Percentiles rank a stretch among this genome's conserved stretches.
Evolutionary conservation across 1,284 basidiomycete species (phyloP).

Genomic region (Ceratobasidium sp.): DNA sequence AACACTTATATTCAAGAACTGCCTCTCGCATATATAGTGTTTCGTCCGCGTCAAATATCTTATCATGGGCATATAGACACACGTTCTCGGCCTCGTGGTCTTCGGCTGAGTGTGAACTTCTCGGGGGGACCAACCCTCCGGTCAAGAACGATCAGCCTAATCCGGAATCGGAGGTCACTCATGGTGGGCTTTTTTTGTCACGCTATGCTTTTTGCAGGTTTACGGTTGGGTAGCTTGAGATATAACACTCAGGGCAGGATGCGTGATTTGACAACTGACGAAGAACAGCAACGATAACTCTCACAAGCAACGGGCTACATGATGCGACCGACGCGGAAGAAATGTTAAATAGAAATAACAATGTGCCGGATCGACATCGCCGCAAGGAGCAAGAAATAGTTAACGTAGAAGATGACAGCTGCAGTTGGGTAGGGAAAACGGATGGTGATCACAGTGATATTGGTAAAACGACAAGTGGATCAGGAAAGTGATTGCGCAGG

Average conservation of each 20-base stretch:
- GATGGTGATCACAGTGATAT: conserved; percentile 40
- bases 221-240: conserved; percentile 13
- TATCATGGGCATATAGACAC: conserved; percentile 15
- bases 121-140: conserved; percentile 2
- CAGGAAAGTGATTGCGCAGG: conserved; percentile 31
- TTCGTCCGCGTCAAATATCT: neutral
- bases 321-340: conserved; percentile 25
- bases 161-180: conserved; percentile 17
- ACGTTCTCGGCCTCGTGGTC: conserved; percentile 9
- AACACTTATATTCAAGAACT: conserved; percentile 13
- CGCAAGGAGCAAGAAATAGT: conserved; percentile 37
- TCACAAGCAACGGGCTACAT: conserved; percentile 39
- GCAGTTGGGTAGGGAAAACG: neutral
- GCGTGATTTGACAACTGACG: conserved; percentile 35
- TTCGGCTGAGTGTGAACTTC: conserved; percentile 24
- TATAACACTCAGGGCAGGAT: conserved; percentile 32
- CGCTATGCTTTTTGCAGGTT: conserved; percentile 16
- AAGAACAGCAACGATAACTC: conserved; percentile 23
- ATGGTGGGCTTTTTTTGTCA: conserved; percentile 18
- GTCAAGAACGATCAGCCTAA: conserved; percentile 26
- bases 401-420: conserved; percentile 26
- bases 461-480: conserved; percentile 32
- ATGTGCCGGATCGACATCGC: conserved; percentile 31
- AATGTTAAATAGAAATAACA: conserved; percentile 39
- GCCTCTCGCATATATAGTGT: neutral